Percentiles rank a stretch among this genome's conserved stretches.
Evolutionary conservation across 192 early-diverging fungal genomes (phyloP).

Genomic region (Mycoemilia scoparia): DNA sequence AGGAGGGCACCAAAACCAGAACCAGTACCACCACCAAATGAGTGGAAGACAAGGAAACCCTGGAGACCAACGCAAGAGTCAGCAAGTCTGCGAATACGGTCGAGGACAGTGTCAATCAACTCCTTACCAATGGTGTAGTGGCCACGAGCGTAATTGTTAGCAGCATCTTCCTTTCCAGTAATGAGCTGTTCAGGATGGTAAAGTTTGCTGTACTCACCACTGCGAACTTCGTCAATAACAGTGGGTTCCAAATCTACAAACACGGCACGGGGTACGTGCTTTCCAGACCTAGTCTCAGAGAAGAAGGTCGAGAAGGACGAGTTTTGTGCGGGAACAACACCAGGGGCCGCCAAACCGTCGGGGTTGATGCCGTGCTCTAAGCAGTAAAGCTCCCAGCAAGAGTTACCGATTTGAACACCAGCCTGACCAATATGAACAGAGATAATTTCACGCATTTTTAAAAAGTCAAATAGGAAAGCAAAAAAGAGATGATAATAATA

Average conservation of each 20-base stretch:
- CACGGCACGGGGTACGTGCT: constrained; percentile 98
- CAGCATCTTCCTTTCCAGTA: constrained; percentile 99
- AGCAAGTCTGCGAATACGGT: constrained; percentile 92
- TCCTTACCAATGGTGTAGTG: constrained; percentile 99
- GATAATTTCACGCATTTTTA: constrained; percentile 61
- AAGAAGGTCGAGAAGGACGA: constrained; percentile 99
- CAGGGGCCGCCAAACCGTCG: constrained; percentile 47
- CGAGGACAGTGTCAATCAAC: constrained; percentile 88
- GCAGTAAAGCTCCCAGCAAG: constrained; percentile 98
- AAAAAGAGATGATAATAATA: too few relatives aligned
- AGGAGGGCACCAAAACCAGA: constrained; percentile 97
- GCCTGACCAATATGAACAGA: constrained; percentile 73
- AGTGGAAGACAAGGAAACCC: constrained; percentile 99
- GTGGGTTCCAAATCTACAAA: constrained; percentile 95
- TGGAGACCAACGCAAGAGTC: constrained; percentile 97
- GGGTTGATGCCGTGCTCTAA: constrained; percentile 95
- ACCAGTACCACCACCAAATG: constrained; percentile 97
- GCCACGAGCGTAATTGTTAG: constrained; percentile 99
- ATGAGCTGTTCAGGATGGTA: constrained; percentile 95
- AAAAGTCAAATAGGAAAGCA: too few relatives aligned
- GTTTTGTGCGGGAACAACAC: constrained; percentile 26
- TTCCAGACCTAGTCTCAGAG: constrained; percentile 95
- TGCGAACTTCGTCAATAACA: constrained; percentile 97
- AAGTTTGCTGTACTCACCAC: constrained; percentile 88
- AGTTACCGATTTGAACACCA: constrained; percentile 99